Percentiles rank a stretch among this genome's conserved stretches.
These are phyloP conservation scores for Leishmania tropica DNA, from an alignment of 208 protist species.

Conservation along the genomic window DNA sequence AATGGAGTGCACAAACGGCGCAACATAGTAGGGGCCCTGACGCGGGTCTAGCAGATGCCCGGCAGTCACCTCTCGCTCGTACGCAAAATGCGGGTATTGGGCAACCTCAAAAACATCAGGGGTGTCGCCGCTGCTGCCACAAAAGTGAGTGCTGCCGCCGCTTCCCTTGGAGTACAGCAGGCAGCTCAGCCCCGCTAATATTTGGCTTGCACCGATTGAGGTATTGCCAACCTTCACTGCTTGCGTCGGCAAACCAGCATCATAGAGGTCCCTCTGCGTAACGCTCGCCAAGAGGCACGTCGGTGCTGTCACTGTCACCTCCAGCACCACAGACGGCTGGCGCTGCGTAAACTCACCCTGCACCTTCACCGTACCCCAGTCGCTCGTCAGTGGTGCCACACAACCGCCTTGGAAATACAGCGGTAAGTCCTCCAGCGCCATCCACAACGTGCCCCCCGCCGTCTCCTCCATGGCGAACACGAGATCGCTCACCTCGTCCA, in stretches of 20 bases:
- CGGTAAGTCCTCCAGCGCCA: conserved; percentile 55
- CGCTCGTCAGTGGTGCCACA: conserved; percentile 33
- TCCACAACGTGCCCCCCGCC: conserved; percentile 44
- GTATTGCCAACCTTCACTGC: too few species aligned
- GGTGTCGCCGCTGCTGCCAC: conserved; percentile 11
- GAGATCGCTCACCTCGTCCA: conserved; percentile 29
- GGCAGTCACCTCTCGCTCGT: conserved; percentile 38
- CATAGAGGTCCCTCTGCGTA: conserved; percentile 36
- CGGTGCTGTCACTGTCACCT: conserved; percentile 41
- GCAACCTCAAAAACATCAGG: conserved; percentile 28
- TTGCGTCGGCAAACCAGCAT: neutral
- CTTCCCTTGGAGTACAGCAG: conserved; percentile 8
- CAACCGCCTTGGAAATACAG: conserved; percentile 66
- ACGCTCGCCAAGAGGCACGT: conserved; percentile 41
- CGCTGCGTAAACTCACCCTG: conserved; percentile 38
- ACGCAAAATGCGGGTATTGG: conserved; percentile 33
- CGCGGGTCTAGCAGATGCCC: conserved; percentile 40
- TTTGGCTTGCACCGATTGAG: neutral
- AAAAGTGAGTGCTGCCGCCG: conserved; percentile 1
- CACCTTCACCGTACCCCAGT: conserved; percentile 37
- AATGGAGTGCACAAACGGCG: conserved; percentile 32
- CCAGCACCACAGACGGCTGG: conserved; percentile 43
- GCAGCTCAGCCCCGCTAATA: conserved; percentile 10
- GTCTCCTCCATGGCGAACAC: conserved; percentile 23
- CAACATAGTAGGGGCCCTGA: conserved; percentile 48